Evolutionary conservation across 1,139 yeast species (phyloP).

Genomic region (Tardiomyces digboiensis): DNA sequence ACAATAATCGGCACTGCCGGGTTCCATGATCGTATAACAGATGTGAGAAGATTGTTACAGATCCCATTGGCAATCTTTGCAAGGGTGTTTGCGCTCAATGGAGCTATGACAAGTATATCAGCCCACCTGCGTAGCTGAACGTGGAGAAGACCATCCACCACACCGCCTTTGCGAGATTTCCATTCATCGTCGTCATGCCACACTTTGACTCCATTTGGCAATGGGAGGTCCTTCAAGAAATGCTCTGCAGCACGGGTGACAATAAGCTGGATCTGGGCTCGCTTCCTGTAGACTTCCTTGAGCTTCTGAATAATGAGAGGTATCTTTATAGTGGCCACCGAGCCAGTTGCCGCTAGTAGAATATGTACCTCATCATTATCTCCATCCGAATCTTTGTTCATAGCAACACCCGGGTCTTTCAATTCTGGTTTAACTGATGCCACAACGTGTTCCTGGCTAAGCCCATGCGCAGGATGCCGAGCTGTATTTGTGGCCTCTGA

Average conservation of each 20-base stretch:
- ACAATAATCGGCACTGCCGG: slow-evolving; percentile 74
- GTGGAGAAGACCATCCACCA: slow-evolving; percentile 65
- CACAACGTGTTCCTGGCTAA: background rate
- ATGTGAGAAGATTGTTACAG: slow-evolving; percentile 76
- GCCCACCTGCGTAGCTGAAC: slow-evolving; percentile 95
- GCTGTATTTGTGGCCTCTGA: too few species aligned
- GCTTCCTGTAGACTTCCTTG: slow-evolving; percentile 64
- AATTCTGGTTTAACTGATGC: too few species aligned
- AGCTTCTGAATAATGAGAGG: slow-evolving; percentile 79
- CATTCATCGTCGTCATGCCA: slow-evolving; percentile 96
- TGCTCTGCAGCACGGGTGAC: slow-evolving; percentile 79
- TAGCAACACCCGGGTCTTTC: too few species aligned
- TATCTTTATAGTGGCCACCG: slow-evolving; percentile 91
- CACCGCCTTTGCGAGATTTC: slow-evolving; percentile 33
- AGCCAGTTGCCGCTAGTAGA: slow-evolving; percentile 87
- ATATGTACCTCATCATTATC: slow-evolving; percentile 58
- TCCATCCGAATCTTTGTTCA: background rate
- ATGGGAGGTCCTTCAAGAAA: slow-evolving; percentile 66
- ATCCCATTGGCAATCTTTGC: slow-evolving; percentile 89
- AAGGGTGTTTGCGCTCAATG: slow-evolving; percentile 86
- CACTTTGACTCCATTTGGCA: slow-evolving; percentile 73
- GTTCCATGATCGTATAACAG: slow-evolving; percentile 87
- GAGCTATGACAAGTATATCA: slow-evolving; percentile 83
- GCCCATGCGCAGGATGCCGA: background rate
- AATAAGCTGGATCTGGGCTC: slow-evolving; percentile 69